Evolutionary conservation across 2,329 filamentous ascomycete species (phyloP).

Genomic region (Sporothrix variecibatus): DNA sequence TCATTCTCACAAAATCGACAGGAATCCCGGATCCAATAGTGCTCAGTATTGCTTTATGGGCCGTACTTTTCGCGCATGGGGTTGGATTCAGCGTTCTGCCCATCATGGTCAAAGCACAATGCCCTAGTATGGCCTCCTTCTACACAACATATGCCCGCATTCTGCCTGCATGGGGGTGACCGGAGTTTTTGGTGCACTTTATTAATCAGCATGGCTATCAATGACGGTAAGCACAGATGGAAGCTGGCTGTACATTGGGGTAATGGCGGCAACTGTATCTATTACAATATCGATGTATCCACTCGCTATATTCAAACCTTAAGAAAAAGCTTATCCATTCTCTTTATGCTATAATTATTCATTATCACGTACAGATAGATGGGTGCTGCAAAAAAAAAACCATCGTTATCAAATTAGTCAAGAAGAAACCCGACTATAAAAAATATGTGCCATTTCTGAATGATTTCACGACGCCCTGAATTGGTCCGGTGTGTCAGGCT

Average conservation of each 20-base stretch:
- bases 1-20: no score
- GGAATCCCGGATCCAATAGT: not conserved
- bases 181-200: not conserved
- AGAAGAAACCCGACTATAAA: not conserved
- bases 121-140: not conserved
- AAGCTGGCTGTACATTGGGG: not conserved
- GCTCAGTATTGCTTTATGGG: not conserved
- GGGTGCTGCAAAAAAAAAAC: not conserved
- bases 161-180: not conserved
- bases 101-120: not conserved
- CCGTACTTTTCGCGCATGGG: not conserved
- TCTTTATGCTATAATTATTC: not conserved
- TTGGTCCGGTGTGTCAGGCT: constrained; percentile 5
- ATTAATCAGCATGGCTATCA: not conserved
- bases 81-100: not conserved
- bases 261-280: not conserved
- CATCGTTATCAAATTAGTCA: not conserved
- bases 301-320: not conserved
- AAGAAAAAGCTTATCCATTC: not conserved
- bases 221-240: not conserved
- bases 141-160: not conserved
- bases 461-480: not conserved
- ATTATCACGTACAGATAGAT: not conserved
- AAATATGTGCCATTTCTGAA: not conserved
- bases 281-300: not conserved